Evolutionary conservation across 2,329 filamentous ascomycete species (phyloP), one percentile per base, ranked within the genome.

Genomic region (Claviceps africana): DNA sequence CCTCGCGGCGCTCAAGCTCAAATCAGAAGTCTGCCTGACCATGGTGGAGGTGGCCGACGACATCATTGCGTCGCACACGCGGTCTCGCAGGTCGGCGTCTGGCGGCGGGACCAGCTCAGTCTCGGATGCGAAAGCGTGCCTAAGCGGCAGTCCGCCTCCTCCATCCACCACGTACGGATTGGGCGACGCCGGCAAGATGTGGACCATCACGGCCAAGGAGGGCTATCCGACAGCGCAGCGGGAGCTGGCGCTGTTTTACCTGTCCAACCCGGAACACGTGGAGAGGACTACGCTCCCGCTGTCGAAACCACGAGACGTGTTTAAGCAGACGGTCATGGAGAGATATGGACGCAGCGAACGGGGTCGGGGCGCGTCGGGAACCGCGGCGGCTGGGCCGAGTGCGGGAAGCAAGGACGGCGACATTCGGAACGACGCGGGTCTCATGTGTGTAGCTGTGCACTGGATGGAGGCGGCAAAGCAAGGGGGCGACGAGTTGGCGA

Each of bases 401-500:
- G 13, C 54, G 33, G 60, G 60, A 39, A 65, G 65, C 47, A 68
- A 67, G 50, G 70, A 73, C 47, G 71, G 70, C 19, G 67, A 79
- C 54, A 74, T 79, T 37, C 67, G 88, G 58, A 89, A 83, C 54
- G 88, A 96, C 65, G 87, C 88, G 2, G 85, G 85, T 51, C 82
- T 89, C 43, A 93, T 97, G 86, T 96, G 90, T 61, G 81, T 95
- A 53, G 91, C 91, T 10, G 83, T 94, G 68, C 91, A 97, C 72
- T 97, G 91, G 90, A 96, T 97, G 89, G 88, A 91, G 70, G 75
- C 87, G 58, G 89, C 87, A 39, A 86, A 88, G 60, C 78, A 79
- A 51, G 89, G 89, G n/a, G 89, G 89, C 1, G 91, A 97, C 65
- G 79, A 85, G 62, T 72, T 95, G 59, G 91, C 91, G 21, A 83